Evolutionary conservation across 441 rosid genomes (phyloP).

Genomic region (Populus tomentosa): DNA sequence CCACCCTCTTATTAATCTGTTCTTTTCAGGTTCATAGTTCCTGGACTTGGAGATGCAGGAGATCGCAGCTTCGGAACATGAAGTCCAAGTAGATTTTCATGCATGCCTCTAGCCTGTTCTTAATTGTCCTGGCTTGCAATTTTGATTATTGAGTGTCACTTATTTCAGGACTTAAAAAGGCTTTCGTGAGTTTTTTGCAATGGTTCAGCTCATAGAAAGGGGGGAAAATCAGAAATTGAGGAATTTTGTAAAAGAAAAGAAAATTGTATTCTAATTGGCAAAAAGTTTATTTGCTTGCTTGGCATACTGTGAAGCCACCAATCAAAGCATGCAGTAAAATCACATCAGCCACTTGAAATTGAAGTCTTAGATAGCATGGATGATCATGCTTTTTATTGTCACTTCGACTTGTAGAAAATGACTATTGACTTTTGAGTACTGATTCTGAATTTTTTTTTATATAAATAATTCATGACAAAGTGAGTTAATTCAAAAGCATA

Average conservation of each 20-base stretch:
- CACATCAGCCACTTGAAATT: not conserved
- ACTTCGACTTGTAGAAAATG: not conserved
- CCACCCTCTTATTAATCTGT: not conserved
- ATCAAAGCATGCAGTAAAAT: not conserved
- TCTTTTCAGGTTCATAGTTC: conserved; percentile 63
- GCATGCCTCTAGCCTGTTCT: not conserved
- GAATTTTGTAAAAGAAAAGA: not conserved
- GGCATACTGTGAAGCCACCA: not conserved
- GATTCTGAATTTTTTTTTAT: too few species aligned
- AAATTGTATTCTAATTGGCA: not conserved
- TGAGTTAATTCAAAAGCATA: too few species aligned
- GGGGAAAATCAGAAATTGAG: not conserved
- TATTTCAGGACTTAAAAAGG: conserved; percentile 8
- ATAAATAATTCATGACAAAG: too few species aligned
- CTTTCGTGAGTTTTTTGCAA: not conserved
- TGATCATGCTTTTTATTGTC: not conserved
- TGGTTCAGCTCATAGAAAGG: not conserved
- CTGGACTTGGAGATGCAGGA: conserved; percentile 98
- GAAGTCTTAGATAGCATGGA: not conserved
- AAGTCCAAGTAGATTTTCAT: conserved; percentile 4
- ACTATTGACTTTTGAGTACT: not conserved
- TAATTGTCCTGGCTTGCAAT: conserved; percentile 12
- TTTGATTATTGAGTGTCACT: conserved; percentile 22
- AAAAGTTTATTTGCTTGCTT: not conserved
- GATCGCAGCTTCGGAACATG: conserved; percentile 88